Base-by-base conservation (phyloP, 768 basidiomycete genomes). In the Suillus brevipes region DNA sequence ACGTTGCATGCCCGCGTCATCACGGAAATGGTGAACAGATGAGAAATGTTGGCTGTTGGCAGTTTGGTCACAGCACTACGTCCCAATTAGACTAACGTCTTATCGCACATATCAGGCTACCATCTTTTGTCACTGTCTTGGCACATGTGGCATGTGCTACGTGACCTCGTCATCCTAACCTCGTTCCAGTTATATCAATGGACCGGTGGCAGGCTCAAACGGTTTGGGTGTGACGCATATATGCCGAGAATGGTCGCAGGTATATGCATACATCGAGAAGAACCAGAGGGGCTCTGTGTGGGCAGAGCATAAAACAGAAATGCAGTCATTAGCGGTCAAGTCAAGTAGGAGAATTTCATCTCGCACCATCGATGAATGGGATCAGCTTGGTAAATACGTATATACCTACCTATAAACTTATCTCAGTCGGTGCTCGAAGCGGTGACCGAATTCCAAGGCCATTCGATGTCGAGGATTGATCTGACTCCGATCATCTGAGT, bases 161-260 rank as follows among this genome's bases (percentile, higher is more conserved):
- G 3, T 31, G 31, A 31, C 31, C 4, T 31, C 2, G 31, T 31
- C 31, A 31, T 4, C 31, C 78, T 38, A 83, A 81, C 2, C 73
- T 84, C 20, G 82, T 83, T 60, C 77, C 77, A 3, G 80, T 75
- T 62, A 62, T 65, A 64, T 67, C 53, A 59, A 61, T 55, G 58
- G 58, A 38, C 13, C 5, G 7, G 16, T n/a, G 28, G 10, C 14
- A 60, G 72, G 66, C 40, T 71, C 70, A n/a, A 66, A 74, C 38
- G 73, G 72, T 2, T 65, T 72, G 13, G 73, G 70, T 13, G 69
- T 71, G 14, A 67, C 68, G 40, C 75, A 76, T 49, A 69, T 74
- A 31, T 76, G 73, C 62, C 64, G 71, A 34, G 75, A 73, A 43
- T 77, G 74, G 75, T 67, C 64, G 59, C 70, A 64, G 57, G 70